Conservation (phyloP, 176 grass and related monocot genomes). For the Aegilops tauschii region DNA sequence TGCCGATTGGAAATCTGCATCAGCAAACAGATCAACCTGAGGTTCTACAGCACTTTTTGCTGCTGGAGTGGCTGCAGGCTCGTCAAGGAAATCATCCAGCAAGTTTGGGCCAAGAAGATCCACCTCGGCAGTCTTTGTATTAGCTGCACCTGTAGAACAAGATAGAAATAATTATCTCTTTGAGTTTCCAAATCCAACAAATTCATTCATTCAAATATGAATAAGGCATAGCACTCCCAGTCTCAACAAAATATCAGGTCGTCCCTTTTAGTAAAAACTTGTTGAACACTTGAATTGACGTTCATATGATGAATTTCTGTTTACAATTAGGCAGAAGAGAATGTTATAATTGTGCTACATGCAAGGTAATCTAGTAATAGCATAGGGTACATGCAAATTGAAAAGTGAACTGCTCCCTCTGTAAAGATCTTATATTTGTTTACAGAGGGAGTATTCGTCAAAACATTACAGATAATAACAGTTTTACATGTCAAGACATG, state of each 20-base stretch:
- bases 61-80: constrained; percentile 38
- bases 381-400: constrained; percentile 1
- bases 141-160: constrained; percentile 52
- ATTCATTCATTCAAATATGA: not conserved
- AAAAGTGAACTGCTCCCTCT: not conserved
- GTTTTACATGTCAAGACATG: not conserved
- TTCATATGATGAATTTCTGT: not conserved
- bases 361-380: constrained; percentile 20
- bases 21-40: constrained; percentile 86
- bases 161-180: constrained; percentile 10
- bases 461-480: not conserved
- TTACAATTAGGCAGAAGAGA: constrained; percentile 28
- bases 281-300: not conserved
- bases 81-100: constrained; percentile 66
- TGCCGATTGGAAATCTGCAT: constrained; percentile 85
- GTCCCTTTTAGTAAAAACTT: not conserved
- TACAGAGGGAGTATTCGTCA: not conserved
- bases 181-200: not conserved
- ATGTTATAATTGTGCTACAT: constrained; percentile 18
- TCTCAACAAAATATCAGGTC: not conserved
- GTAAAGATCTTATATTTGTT: no score
- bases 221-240: not conserved
- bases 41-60: constrained; percentile 39
- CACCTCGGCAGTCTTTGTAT: constrained; percentile 43
- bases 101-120: constrained; percentile 91